Evolutionary conservation across 768 basidiomycete species (phyloP), one percentile per base, ranked within the genome.

Genomic region (Agrocybe praecox): DNA sequence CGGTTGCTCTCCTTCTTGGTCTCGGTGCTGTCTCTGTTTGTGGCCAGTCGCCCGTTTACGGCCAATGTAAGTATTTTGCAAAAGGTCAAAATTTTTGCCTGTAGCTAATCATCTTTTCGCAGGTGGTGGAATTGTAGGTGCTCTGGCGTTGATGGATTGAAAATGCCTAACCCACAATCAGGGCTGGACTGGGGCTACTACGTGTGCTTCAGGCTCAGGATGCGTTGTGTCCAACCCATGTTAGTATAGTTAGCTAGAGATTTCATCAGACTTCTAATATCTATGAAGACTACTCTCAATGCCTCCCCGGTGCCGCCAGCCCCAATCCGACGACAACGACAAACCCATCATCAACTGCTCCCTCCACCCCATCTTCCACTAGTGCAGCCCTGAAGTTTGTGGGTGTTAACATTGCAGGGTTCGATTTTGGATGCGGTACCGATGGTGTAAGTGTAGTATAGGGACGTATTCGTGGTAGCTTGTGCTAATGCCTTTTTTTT

Each of bases 351-450:
- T 63, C 48, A 14, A 33, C 55, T 17, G 24, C 55, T 29, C 19
- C 56, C 23, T 32, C 52, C 19, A 42, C 42, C 26, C 23, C 57
- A 15, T 36, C 52, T 26, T 33, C 57, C 15, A 53, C 71, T 9
- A 62, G 72, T 10, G 70, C 69, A 42, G 69, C 65, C 18, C 66
- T 82, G 23, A 61, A 62, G 44, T 75, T 76, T 50, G 70, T 70
- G 8, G 81, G 83, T 49, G 73, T 84, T 21, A 83, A 84, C 63
- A 83, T 84, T 49, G 71, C 81, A 26, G 82, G 83, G 1, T 83
- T 81, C 58, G 83, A 84, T 63, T 84, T 85, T 60, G 79, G 82
- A 18, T 80, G 80, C 59, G 69, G 71, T 49, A 70, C 69, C 6
- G 77, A 81, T 57, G 81, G 81, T 6, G 67, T 68, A 47, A 44